Conservation (phyloP, 75 land plant species). For the Ceratopteris richardii region DNA sequence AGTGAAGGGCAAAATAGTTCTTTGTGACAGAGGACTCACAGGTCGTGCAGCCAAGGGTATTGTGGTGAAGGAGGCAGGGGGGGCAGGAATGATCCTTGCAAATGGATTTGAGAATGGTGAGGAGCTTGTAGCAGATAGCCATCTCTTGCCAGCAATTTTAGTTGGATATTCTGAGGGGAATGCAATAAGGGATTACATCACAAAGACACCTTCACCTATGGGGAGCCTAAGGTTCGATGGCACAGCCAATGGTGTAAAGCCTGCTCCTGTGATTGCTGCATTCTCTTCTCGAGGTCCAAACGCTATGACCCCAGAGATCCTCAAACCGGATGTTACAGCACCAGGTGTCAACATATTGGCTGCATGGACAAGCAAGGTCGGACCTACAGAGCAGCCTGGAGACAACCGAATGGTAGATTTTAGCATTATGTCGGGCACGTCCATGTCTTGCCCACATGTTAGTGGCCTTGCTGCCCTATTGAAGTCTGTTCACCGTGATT, state of each 20-base stretch:
- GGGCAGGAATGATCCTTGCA: conserved; percentile 52
- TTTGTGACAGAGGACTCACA: conserved; percentile 33
- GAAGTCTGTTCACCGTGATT: conserved; percentile 58
- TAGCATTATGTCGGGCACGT: conserved; percentile 55
- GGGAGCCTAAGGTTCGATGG: neutral
- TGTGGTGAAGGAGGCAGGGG: conserved; percentile 24
- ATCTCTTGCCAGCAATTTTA: conserved; percentile 23
- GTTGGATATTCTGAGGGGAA: conserved; percentile 11
- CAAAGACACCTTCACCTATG: neutral
- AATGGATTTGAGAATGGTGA: conserved; percentile 41
- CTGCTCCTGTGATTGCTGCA: conserved; percentile 29
- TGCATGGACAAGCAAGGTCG: conserved; percentile 29
- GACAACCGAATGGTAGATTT: conserved; percentile 18
- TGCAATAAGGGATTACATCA: conserved; percentile 14
- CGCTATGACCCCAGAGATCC: conserved; percentile 12
- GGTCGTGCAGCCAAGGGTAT: neutral
- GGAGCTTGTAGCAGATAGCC: conserved; percentile 34
- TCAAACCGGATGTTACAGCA: conserved; percentile 42
- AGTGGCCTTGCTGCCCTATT: conserved; percentile 65
- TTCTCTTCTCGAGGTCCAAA: conserved; percentile 44
- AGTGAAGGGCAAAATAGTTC: conserved; percentile 3
- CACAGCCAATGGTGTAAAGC: conserved; percentile 9
- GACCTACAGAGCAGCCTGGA: conserved; percentile 1
- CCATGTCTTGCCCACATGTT: conserved; percentile 62
- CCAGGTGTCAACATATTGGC: conserved; percentile 48